phyloP scores from a whole-genome alignment of 2,329 filamentous ascomycete species.

The Graphiopsis chlorocephala region DNA sequence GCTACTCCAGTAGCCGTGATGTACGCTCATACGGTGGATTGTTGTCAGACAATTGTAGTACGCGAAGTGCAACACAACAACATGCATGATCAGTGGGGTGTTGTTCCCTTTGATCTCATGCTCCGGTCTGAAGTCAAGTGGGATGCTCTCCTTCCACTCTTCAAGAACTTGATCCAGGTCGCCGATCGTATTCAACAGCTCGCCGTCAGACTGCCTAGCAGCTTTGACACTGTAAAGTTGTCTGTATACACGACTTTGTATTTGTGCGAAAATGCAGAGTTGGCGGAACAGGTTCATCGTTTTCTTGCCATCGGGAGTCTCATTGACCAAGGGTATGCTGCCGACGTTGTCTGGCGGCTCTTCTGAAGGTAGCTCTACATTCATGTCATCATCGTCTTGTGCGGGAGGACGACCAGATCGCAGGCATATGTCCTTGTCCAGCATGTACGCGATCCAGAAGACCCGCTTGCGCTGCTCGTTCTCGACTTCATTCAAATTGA shows the following conservation, averaged over 20 bases:
- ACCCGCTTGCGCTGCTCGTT: slow-evolving; percentile 83
- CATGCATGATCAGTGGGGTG: slow-evolving; percentile 87
- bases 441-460: slow-evolving; percentile 73
- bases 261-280: slow-evolving; percentile 87
- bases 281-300: slow-evolving; percentile 94
- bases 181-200: slow-evolving; percentile 90
- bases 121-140: slow-evolving; percentile 93
- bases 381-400: slow-evolving; percentile 83
- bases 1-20: slow-evolving; percentile 97
- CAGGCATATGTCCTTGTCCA: slow-evolving; percentile 72
- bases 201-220: slow-evolving; percentile 85
- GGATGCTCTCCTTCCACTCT: slow-evolving; percentile 94
- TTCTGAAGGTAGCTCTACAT: slow-evolving; percentile 89
- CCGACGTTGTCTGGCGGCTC: slow-evolving; percentile 90
- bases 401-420: slow-evolving; percentile 69
- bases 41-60: slow-evolving; percentile 98
- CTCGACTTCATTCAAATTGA: slow-evolving; percentile 89
- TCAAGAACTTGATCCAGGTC: slow-evolving; percentile 82
- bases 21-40: slow-evolving; percentile 97
- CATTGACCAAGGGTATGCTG: slow-evolving; percentile 74
- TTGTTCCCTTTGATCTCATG: slow-evolving; percentile 92
- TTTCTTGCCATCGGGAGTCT: slow-evolving; percentile 66
- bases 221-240: slow-evolving; percentile 89
- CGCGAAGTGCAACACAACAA: slow-evolving; percentile 90
- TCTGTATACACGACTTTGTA: slow-evolving; percentile 93